Evolutionary conservation across 1,284 basidiomycete genomes (phyloP), one percentile per base, ranked within the genome.

Genomic region (Porodaedalea pini): DNA sequence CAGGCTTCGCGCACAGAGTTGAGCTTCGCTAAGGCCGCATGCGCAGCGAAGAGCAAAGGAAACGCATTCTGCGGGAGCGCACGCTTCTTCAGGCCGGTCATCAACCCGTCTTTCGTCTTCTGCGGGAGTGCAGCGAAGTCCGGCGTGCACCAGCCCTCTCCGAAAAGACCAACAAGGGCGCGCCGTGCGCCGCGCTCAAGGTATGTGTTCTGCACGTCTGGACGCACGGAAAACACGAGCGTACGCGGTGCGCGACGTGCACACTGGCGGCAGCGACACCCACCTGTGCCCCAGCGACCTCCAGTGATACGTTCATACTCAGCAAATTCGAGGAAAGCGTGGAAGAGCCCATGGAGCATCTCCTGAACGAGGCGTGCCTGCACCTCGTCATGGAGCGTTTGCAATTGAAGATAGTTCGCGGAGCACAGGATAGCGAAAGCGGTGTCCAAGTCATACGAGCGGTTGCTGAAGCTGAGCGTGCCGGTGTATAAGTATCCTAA

Each of bases 401-500:
- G 75, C 40, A 98, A 77, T 49, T 82, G 79, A 40, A 98, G 86
- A 70, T 95, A 98, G 17, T 80, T 76, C 2, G 94, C 88, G 0
- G 92, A 86, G 29, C 87, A 84, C 73, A 94, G 85, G 65, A 98
- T 92, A 59, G 90, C 83, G 69, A 98, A 93, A 0, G 92, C 91
- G 13, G 94, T 98, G 47, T 87, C 80, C 59, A 98, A 83, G 73
- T 98, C 94, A 70, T 94, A 97, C 0, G 90, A 88, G 17, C 96
- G 80, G 67, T 97, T 92, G 2, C 92, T 94, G 69, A 98, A 97
- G 47, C 88, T 79, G 51, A 99, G 86, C 4, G 93, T 95, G 43
- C 96, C 96, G 10, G 94, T 93, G 68, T 98, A 98, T 53, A 95
- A 81, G 71, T 88, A 95, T 13, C 95, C 95, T 27, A 99, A 83